Base-by-base conservation (phyloP, 352 stramenopile genomes). In the Phytophthora syringae region DNA sequence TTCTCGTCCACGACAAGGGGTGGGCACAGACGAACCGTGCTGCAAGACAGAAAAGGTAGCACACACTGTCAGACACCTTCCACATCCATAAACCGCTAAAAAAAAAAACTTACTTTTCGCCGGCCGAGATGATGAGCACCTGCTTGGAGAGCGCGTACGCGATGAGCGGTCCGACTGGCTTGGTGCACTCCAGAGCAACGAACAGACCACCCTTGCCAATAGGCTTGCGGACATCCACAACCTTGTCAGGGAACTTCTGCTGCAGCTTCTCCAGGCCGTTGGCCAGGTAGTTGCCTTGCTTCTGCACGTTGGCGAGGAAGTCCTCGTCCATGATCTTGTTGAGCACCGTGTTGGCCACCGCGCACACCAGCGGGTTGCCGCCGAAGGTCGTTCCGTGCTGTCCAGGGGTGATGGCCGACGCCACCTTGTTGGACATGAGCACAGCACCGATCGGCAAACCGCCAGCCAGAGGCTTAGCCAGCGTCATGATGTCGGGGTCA, bases 361-460 rank as follows among this genome's bases (percentile, higher is more conserved):
- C 85, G 64, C 95, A 99, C 18, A 98, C 95, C 15, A 99, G 77
- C 45, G 97, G 94, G 84, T 99, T 99, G 49, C 97, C 97, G 44
- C 97, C 97, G 68, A 99, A 99, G 2, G 97, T 99, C 52, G 88
- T 98, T 27, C 95, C 96, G 74, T 99, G 97, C 77, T 97, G 90
- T 39, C 97, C 95, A 3, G 95, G 90, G 34, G 83, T 88, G 66
- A 99, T 94, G 7, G 93, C 85, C 40, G 91, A 84, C 5, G 92
- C 90, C 7, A 97, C 82, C 48, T 97, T 96, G 58, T 97, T 96
- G 21, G 82, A 86, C 47, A 93, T 94, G 71, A 99, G 88, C 78
- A 99, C 97, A 30, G 97, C 97, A 54, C 97, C 96, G 67, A 99
- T 98, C 3, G 97, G 97, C 36, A 99, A 84, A 30, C 97, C 97